A percentile compares a stretch with the other conserved stretches of the same genome.
These are phyloP conservation scores for Leptographium procerum DNA, from an alignment of 2,329 filamentous ascomycete species.

Conservation along the genomic window DNA sequence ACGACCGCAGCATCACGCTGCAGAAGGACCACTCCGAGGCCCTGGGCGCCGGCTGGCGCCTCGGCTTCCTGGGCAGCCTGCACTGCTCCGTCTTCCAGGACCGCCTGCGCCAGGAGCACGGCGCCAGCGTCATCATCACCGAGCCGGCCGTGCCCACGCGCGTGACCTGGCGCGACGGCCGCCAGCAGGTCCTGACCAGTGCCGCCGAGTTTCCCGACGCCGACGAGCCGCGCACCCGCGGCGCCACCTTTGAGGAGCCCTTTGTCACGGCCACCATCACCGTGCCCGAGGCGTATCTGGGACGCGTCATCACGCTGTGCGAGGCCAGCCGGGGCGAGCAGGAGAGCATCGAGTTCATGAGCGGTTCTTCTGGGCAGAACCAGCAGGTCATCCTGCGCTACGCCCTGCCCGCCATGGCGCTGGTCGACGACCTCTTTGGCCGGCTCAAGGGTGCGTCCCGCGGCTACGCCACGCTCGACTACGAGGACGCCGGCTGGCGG, in stretches of 20 bases:
- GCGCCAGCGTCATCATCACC: conserved; percentile 90
- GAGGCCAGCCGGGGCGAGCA: conserved; percentile 83
- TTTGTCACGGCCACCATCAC: conserved; percentile 80
- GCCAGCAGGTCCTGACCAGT: conserved; percentile 68
- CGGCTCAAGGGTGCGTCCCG: conserved; percentile 81
- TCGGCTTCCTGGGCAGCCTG: conserved; percentile 91
- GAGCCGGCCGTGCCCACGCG: conserved; percentile 91
- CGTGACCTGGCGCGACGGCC: conserved; percentile 67
- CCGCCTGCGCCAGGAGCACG: conserved; percentile 85
- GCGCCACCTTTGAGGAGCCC: conserved; percentile 38
- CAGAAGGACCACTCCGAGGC: conserved; percentile 93
- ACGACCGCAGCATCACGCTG: conserved; percentile 87
- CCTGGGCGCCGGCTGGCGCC: conserved; percentile 81
- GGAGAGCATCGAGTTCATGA: conserved; percentile 76
- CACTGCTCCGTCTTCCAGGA: conserved; percentile 99
- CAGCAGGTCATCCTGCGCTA: conserved; percentile 94
- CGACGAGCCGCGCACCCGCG: conserved; percentile 35
- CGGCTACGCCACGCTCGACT: conserved; percentile 91
- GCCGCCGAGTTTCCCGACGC: conserved; percentile 76
- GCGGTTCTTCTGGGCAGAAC: conserved; percentile 39
- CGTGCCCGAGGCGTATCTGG: conserved; percentile 85
- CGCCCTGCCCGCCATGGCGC: conserved; percentile 71
- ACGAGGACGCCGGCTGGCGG: conserved; percentile 88
- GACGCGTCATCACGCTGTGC: conserved; percentile 89
- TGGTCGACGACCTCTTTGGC: conserved; percentile 95